Evolutionary conservation across 192 early-diverging fungal species (phyloP).

Genomic region (Pecoramyces ruminantium): DNA sequence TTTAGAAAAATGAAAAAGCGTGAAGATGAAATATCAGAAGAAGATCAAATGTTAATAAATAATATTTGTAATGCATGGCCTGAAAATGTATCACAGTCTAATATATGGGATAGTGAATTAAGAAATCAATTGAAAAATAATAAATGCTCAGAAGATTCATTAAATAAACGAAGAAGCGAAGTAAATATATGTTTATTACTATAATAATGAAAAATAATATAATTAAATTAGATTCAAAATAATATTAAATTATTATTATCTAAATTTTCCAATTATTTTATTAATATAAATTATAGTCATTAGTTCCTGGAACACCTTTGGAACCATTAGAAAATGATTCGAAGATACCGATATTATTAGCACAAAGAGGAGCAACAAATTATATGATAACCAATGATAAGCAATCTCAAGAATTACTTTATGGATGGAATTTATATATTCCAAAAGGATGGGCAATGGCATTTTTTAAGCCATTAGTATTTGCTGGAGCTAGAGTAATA

Average conservation of each 20-base stretch:
- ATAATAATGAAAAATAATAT: too few relatives aligned
- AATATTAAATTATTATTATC: too few relatives aligned
- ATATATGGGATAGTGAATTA: constrained; percentile 35
- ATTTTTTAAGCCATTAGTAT: constrained; percentile 76
- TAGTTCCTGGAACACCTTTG: constrained; percentile 59
- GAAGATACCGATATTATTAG: constrained; percentile 58
- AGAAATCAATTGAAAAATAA: constrained; percentile 17
- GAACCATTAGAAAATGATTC: constrained; percentile 27
- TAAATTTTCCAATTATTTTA: too few relatives aligned
- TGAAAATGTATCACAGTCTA: constrained; percentile 15
- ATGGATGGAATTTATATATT: constrained; percentile 70
- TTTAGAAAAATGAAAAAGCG: constrained; percentile 25
- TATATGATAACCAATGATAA: constrained; percentile 10
- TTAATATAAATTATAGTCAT: constrained; percentile 14
- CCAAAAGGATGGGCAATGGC: constrained; percentile 68
- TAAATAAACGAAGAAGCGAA: constrained; percentile 27
- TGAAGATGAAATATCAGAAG: constrained; percentile 10
- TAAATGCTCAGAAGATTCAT: constrained; percentile 26
- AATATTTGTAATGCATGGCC: constrained; percentile 41
- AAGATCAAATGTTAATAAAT: constrained; percentile 12
- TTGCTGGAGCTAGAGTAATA: constrained; percentile 67
- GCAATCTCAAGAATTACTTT: constrained; percentile 21
- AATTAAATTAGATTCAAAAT: too few relatives aligned
- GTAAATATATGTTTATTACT: constrained; percentile 9
- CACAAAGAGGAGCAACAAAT: constrained; percentile 46